Conservation (phyloP, 2,329 filamentous ascomycete species). For the Cladosporium sp. region DNA sequence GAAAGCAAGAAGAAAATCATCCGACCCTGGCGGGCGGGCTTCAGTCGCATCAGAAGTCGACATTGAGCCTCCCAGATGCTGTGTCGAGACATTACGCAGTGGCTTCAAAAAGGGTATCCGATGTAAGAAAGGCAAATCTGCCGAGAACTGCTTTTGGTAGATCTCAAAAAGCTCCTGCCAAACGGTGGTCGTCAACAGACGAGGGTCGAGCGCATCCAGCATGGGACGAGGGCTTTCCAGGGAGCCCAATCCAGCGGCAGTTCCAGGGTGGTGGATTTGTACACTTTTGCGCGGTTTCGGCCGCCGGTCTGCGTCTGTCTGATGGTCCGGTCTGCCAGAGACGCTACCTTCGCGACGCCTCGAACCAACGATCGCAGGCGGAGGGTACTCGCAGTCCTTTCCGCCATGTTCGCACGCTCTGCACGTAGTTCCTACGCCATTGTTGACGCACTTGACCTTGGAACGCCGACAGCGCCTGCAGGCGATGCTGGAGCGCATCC, state of each 20-base stretch:
- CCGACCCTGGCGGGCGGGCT: slow-evolving; percentile 54
- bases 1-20: slow-evolving; percentile 63
- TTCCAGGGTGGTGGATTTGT: slow-evolving; percentile 33
- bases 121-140: slow-evolving; percentile 72
- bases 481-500: slow-evolving; percentile 76
- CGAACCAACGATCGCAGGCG: slow-evolving; percentile 43
- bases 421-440: slow-evolving; percentile 69
- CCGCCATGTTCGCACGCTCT: slow-evolving; percentile 71
- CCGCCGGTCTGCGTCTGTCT: slow-evolving; percentile 31
- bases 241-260: slow-evolving; percentile 38
- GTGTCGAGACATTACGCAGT: slow-evolving; percentile 37
- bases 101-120: slow-evolving; percentile 60
- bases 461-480: slow-evolving; percentile 74
- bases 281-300: slow-evolving; percentile 42
- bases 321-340: slow-evolving; percentile 23
- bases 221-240: slow-evolving; percentile 43
- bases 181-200: slow-evolving; percentile 62
- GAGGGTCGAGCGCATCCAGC: slow-evolving; percentile 62
- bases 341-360: slow-evolving; percentile 33
- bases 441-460: slow-evolving; percentile 86
- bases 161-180: slow-evolving; percentile 71
- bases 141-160: slow-evolving; percentile 69
- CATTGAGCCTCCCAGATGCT: slow-evolving; percentile 28
- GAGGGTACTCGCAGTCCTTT: slow-evolving; percentile 71
- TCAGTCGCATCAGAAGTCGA: slow-evolving; percentile 25